Conservation (phyloP, 2,329 filamentous ascomycete species). For the Lachnellula suecica region DNA sequence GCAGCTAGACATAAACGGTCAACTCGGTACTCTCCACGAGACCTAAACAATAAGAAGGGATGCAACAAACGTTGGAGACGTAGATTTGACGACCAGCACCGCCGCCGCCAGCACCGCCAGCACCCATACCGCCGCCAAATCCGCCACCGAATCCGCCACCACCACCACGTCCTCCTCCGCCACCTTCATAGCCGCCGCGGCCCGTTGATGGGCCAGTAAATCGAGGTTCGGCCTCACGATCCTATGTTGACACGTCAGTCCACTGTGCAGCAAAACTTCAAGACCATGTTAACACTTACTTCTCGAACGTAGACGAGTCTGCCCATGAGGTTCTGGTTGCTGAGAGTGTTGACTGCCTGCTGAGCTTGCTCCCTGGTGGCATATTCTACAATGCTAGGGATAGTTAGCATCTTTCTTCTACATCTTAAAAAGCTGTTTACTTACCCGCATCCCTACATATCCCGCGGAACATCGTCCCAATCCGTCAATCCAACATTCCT, state of each 20-base stretch:
- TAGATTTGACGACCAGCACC: slow-evolving; percentile 88
- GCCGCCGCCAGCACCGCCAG: slow-evolving; percentile 57
- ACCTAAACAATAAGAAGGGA: slow-evolving; percentile 26
- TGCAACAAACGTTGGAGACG: slow-evolving; percentile 89
- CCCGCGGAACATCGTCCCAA: slow-evolving; percentile 86
- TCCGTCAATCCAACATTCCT: slow-evolving; percentile 99
- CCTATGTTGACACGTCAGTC: slow-evolving; percentile 50
- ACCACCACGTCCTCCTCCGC: slow-evolving; percentile 31
- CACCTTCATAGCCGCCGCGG: slow-evolving; percentile 59
- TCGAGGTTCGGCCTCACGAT: slow-evolving; percentile 96
- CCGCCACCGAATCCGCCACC: slow-evolving; percentile 54
- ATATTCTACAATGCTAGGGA: slow-evolving; percentile 96
- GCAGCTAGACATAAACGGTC: slow-evolving; percentile 65
- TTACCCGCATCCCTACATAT: slow-evolving; percentile 99
- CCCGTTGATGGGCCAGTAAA: slow-evolving; percentile 76
- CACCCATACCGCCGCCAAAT: slow-evolving; percentile 39
- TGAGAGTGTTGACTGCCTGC: slow-evolving; percentile 93
- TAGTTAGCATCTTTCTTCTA: slow-evolving; percentile 13
- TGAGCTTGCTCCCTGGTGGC: slow-evolving; percentile 98
- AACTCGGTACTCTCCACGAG: slow-evolving; percentile 35
- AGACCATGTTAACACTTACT: slow-evolving; percentile 51
- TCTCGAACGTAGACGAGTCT: slow-evolving; percentile 98
- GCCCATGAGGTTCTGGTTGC: slow-evolving; percentile 99
- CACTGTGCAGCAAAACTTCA: slow-evolving; percentile 1
- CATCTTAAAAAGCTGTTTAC: slow-evolving; percentile 38